These are phyloP conservation scores for Protomyces arabidopsidicola DNA, from an alignment of 1,139 yeast genomes.

Conservation along the genomic window DNA sequence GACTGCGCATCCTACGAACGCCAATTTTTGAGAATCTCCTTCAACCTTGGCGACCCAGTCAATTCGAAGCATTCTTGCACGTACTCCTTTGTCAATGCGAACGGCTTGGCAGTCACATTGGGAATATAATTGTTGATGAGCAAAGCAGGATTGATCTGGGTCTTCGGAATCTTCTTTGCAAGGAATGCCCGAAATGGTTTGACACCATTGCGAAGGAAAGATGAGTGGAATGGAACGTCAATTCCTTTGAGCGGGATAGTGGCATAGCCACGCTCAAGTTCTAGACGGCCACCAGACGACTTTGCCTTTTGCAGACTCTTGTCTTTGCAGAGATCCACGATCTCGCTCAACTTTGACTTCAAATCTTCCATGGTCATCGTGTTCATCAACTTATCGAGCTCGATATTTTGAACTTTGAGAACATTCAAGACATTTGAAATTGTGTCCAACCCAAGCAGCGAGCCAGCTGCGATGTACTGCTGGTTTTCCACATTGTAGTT, in stretches of 20 bases:
- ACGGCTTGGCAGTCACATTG: conserved; percentile 96
- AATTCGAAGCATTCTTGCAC: conserved; percentile 90
- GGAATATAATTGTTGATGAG: conserved; percentile 95
- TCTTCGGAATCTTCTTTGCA: conserved; percentile 90
- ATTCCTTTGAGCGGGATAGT: conserved; percentile 97
- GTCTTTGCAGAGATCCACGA: conserved; percentile 76
- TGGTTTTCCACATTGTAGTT: conserved; percentile 97
- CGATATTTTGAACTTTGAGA: conserved; percentile 87
- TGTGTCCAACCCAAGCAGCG: conserved; percentile 88
- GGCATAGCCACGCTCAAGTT: conserved; percentile 95
- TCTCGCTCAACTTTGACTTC: conserved; percentile 78
- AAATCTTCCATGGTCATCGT: conserved; percentile 81
- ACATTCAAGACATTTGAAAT: conserved; percentile 89
- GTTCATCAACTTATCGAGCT: conserved; percentile 80
- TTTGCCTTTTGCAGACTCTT: conserved; percentile 82
- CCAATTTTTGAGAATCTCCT: conserved; percentile 90
- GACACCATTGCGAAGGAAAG: conserved; percentile 95
- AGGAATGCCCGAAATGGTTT: conserved; percentile 98
- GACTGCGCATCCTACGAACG: conserved; percentile 42
- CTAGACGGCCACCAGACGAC: conserved; percentile 56
- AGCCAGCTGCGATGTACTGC: conserved; percentile 98
- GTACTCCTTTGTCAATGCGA: conserved; percentile 90
- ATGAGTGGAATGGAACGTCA: conserved; percentile 98
- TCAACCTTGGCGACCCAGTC: conserved; percentile 87
- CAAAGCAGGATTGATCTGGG: conserved; percentile 90